A percentile compares a stretch with the other conserved stretches of the same genome.
phyloP scores from a whole-genome alignment of 352 stramenopile species.

The Peronospora destructor region DNA sequence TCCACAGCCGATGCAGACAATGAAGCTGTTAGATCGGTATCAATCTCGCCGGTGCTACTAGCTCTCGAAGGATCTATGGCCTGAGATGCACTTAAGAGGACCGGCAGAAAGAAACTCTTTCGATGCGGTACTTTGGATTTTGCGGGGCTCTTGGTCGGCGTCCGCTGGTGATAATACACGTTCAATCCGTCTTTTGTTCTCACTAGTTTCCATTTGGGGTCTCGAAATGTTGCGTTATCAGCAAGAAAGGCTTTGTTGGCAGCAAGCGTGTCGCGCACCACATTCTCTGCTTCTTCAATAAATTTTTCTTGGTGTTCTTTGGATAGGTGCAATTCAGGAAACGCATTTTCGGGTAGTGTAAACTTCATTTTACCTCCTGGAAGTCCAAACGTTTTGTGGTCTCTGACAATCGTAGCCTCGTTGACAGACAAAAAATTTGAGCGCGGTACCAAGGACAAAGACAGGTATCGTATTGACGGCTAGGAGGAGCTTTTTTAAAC shows the following conservation, averaged over 20 bases:
- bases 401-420: too few species aligned
- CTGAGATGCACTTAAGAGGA: conserved; percentile 1
- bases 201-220: conserved; percentile 33
- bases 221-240: conserved; percentile 19
- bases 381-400: too few species aligned
- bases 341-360: too few species aligned
- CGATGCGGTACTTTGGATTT: not conserved
- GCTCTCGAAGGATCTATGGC: conserved; percentile 2
- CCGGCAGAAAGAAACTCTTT: conserved; percentile 1
- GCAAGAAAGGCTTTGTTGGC: conserved; percentile 36
- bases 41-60: not conserved
- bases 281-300: conserved; percentile 32
- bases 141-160: not conserved
- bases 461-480: too few species aligned
- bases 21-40: not conserved
- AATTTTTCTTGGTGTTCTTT: too few species aligned
- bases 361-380: too few species aligned
- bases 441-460: too few species aligned
- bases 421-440: too few species aligned
- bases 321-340: too few species aligned
- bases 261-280: conserved; percentile 37
- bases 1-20: not conserved
- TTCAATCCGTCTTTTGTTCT: conserved; percentile 29
- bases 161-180: conserved; percentile 25
- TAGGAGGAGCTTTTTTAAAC: too few species aligned